Evolutionary conservation across 2,329 filamentous ascomycete species (phyloP).

Genomic region (Dothideomycetidae sp.): DNA sequence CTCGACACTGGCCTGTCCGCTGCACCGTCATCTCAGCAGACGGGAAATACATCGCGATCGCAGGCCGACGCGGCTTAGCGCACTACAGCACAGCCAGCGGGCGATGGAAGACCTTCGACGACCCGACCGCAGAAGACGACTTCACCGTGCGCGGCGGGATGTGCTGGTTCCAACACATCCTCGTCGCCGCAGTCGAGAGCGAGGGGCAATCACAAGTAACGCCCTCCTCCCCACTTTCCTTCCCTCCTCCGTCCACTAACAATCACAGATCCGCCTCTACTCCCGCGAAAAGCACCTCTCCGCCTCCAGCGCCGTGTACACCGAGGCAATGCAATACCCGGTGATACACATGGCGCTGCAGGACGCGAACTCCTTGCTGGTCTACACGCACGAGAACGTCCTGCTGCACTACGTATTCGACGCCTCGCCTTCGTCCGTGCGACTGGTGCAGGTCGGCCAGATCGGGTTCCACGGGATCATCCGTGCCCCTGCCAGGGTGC

Average conservation of each 20-base stretch:
- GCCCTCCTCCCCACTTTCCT: background rate
- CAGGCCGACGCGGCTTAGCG: conserved; percentile 78
- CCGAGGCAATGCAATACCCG: conserved; percentile 64
- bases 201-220: conserved; percentile 60
- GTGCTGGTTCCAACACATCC: conserved; percentile 96
- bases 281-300: conserved; percentile 74
- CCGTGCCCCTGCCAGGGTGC: conserved; percentile 77
- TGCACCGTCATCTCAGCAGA: conserved; percentile 79
- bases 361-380: conserved; percentile 84
- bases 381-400: conserved; percentile 94
- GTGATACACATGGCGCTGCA: conserved; percentile 83
- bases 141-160: conserved; percentile 90
- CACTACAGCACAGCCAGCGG: conserved; percentile 94
- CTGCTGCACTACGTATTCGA: conserved; percentile 87
- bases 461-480: conserved; percentile 97
- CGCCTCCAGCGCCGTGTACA: conserved; percentile 56
- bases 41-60: conserved; percentile 88
- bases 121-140: conserved; percentile 66
- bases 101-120: conserved; percentile 87
- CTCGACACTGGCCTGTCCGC: conserved; percentile 87
- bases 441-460: conserved; percentile 84
- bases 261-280: conserved; percentile 68
- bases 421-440: conserved; percentile 54
- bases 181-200: conserved; percentile 84
- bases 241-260: too few relatives aligned